These are phyloP conservation scores for Viridothelium virens DNA, from an alignment of 495 filamentous ascomycete genomes.

Conservation along the genomic window DNA sequence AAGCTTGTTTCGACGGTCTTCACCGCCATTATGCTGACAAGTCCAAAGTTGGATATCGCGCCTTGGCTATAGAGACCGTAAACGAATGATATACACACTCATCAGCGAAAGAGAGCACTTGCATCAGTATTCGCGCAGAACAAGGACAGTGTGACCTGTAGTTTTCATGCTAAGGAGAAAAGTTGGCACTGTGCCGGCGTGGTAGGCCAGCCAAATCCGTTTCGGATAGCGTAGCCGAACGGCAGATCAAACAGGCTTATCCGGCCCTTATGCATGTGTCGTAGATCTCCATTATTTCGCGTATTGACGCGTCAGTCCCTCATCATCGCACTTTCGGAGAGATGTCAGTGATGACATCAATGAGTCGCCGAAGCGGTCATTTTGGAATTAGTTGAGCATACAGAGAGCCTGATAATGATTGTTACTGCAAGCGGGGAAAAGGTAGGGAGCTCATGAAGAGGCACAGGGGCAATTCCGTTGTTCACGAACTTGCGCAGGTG, in stretches of 20 bases:
- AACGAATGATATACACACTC: too few relatives aligned
- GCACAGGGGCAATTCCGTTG: too few relatives aligned
- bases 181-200: not conserved
- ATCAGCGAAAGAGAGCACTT: too few relatives aligned
- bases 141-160: not conserved
- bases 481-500: too few relatives aligned
- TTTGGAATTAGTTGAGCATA: too few relatives aligned
- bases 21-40: not conserved
- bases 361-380: not conserved
- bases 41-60: not conserved
- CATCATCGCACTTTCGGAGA: not conserved
- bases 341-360: not conserved
- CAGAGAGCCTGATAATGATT: too few relatives aligned
- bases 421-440: not conserved
- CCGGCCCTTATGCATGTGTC: too few relatives aligned
- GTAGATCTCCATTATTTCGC: not conserved
- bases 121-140: too few relatives aligned
- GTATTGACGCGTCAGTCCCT: not conserved
- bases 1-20: not conserved
- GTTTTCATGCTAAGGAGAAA: not conserved
- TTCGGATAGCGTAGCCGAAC: conserved; percentile 1
- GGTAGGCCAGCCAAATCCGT: not conserved
- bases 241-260: not conserved
- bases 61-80: too few relatives aligned
- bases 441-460: not conserved